Conservation (phyloP, 768 basidiomycete species). For the Kwoniella mangroviensis region DNA sequence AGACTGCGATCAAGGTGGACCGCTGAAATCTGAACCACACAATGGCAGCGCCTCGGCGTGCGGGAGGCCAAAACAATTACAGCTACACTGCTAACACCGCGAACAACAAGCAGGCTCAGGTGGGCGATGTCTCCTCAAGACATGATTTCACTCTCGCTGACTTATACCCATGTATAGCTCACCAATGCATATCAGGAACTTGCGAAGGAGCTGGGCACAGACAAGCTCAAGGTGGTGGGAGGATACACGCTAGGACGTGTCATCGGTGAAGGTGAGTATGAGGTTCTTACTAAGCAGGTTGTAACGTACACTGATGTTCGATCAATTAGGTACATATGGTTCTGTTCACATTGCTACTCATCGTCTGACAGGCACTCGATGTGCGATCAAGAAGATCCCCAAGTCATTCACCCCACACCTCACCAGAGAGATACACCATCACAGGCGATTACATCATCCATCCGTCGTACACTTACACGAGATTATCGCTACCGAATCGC, state of each 20-base stretch:
- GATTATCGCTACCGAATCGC: conserved; percentile 92
- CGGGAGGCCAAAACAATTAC: conserved; percentile 24
- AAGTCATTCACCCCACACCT: conserved; percentile 85
- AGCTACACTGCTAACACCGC: conserved; percentile 14
- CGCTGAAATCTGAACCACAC: not conserved
- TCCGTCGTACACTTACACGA: conserved; percentile 96
- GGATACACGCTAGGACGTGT: conserved; percentile 92
- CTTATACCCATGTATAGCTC: conserved; percentile 63
- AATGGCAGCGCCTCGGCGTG: conserved; percentile 28
- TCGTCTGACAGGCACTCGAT: conserved; percentile 84
- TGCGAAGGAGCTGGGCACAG: conserved; percentile 90
- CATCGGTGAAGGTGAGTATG: conserved; percentile 86
- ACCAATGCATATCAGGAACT: conserved; percentile 96
- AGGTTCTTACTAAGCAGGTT: not conserved
- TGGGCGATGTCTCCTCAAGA: conserved; percentile 12
- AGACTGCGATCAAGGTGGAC: not conserved
- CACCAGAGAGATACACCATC: conserved; percentile 97
- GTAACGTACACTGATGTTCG: not conserved
- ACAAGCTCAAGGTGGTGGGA: conserved; percentile 86
- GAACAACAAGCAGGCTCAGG: conserved; percentile 40
- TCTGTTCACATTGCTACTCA: conserved; percentile 94
- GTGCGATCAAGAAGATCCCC: conserved; percentile 97
- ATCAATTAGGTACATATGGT: conserved; percentile 79
- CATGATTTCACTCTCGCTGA: conserved; percentile 7
- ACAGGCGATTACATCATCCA: conserved; percentile 93